A percentile compares a stretch with the other conserved stretches of the same genome.
These are phyloP conservation scores for Thielaviopsis euricoi DNA, from an alignment of 2,329 filamentous ascomycete genomes.

Conservation along the genomic window DNA sequence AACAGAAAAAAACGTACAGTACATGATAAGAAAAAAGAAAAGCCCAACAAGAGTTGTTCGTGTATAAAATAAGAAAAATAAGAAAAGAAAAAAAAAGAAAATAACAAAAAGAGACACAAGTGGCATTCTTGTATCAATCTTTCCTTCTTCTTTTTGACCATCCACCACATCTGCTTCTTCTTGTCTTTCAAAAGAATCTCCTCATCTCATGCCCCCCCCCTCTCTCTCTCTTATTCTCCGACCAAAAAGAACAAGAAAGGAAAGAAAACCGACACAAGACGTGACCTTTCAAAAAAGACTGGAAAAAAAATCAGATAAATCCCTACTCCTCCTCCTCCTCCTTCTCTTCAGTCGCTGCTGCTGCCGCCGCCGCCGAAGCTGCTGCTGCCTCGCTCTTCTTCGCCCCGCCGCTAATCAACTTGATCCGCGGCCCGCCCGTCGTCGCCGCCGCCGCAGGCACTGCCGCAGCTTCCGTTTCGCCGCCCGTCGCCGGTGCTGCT, in stretches of 20 bases:
- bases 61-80: not conserved
- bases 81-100: not conserved
- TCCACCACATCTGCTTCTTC: too few relatives aligned
- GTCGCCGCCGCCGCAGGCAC: not conserved
- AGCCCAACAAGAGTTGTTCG: not conserved
- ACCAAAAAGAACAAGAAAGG: not conserved
- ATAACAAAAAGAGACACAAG: not conserved
- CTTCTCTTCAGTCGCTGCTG: not conserved
- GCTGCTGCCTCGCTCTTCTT: slow-evolving; percentile 29
- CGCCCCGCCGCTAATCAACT: slow-evolving; percentile 31
- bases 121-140: too few relatives aligned
- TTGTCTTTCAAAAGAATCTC: too few relatives aligned
- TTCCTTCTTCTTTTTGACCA: too few relatives aligned
- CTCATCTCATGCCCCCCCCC: not conserved
- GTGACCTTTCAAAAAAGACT: not conserved
- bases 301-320: not conserved
- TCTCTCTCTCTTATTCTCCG: too few relatives aligned
- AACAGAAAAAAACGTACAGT: not conserved
- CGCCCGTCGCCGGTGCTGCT: slow-evolving; percentile 5
- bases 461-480: too few relatives aligned
- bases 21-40: not conserved
- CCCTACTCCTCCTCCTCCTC: not conserved
- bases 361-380: slow-evolving; percentile 9
- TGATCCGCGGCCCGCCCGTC: slow-evolving; percentile 10
- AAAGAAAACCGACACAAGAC: not conserved